A percentile compares a stretch with the other conserved stretches of the same genome.
Evolutionary conservation across 1,284 basidiomycete genomes (phyloP).

Genomic region (Cryptococcus sp.): DNA sequence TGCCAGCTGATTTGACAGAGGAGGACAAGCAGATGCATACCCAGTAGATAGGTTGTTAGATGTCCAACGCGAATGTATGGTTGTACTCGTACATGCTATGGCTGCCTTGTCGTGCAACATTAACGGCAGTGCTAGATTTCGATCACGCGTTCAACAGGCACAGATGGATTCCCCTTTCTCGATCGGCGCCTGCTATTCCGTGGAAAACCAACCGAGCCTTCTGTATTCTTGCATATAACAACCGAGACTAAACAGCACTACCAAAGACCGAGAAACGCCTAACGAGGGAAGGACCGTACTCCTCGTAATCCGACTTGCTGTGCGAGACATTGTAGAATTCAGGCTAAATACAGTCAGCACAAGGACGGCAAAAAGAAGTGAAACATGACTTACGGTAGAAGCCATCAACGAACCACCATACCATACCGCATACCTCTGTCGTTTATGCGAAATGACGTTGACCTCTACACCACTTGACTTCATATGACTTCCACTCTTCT

Average conservation of each 20-base stretch:
- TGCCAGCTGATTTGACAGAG: constrained; percentile 13
- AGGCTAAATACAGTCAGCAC: constrained; percentile 55
- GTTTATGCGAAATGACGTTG: constrained; percentile 97
- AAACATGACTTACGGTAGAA: constrained; percentile 62
- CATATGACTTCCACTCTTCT: constrained; percentile 69
- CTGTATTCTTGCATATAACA: no score
- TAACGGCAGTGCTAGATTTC: no score
- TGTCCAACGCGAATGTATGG: no score
- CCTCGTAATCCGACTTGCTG: constrained; percentile 95
- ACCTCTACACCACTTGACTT: constrained; percentile 91
- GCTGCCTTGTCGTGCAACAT: no score
- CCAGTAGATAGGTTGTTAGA: neutral
- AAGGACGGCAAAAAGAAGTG: neutral
- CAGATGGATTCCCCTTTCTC: no score
- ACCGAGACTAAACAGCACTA: constrained; percentile 57
- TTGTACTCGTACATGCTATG: no score
- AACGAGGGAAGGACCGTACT: constrained; percentile 93
- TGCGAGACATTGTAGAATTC: constrained; percentile 98
- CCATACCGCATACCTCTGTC: constrained; percentile 98
- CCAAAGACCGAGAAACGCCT: constrained; percentile 92
- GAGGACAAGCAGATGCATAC: constrained; percentile 19
- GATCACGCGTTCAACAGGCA: no score
- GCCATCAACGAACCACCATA: constrained; percentile 94
- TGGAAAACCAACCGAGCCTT: neutral
- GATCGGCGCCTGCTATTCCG: no score